Conservation (phyloP, 2,329 filamentous ascomycete genomes). For the Chaetomium strumarium region DNA sequence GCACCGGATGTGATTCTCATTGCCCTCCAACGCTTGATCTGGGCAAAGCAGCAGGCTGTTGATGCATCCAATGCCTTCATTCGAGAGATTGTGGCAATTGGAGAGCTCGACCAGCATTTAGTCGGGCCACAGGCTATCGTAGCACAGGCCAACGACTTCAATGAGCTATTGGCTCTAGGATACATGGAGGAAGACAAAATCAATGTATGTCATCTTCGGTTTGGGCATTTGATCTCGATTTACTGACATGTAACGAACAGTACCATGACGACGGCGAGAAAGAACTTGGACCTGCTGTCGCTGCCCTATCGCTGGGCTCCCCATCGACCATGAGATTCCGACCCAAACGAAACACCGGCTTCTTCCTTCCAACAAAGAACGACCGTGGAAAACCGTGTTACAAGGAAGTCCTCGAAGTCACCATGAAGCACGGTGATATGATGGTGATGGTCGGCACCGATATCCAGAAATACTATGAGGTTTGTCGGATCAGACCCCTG, state of each 20-base stretch:
- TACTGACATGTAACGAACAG: constrained; percentile 26
- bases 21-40: constrained; percentile 48
- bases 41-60: constrained; percentile 44
- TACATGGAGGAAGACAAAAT: constrained; percentile 58
- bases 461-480: constrained; percentile 56
- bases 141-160: constrained; percentile 42
- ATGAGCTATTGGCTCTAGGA: constrained; percentile 57
- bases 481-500: constrained; percentile 25
- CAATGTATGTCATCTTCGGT: constrained; percentile 34
- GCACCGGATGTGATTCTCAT: constrained; percentile 44
- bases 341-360: constrained; percentile 39
- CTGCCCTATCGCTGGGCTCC: constrained; percentile 54
- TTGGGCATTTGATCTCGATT: not conserved
- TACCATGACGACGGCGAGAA: constrained; percentile 63
- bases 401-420: constrained; percentile 34
- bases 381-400: constrained; percentile 23
- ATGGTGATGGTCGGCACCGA: constrained; percentile 56
- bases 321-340: constrained; percentile 53
- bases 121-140: constrained; percentile 1
- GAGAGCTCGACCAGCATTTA: constrained; percentile 2
- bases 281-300: constrained; percentile 56
- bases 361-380: constrained; percentile 10
- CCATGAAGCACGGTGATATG: constrained; percentile 57
- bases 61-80: constrained; percentile 25
- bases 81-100: too few relatives aligned